A percentile compares a stretch with the other conserved stretches of the same genome.
phyloP scores from a whole-genome alignment of 139 green algal species.

The Micractinium sp. region DNA sequence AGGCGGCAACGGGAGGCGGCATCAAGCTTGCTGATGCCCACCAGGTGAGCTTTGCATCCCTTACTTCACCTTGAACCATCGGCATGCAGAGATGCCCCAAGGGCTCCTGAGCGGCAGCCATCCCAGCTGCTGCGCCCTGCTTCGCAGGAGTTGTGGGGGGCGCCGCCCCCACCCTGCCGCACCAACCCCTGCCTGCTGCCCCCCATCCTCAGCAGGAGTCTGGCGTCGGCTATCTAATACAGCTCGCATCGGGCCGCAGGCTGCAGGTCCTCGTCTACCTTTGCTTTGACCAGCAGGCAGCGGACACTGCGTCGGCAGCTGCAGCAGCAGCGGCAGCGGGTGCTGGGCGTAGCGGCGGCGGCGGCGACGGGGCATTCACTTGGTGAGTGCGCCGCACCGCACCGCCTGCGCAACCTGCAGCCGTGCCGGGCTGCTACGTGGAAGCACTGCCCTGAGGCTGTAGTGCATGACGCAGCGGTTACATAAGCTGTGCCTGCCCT shows the following conservation, averaged over 20 bases:
- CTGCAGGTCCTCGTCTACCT: conserved; percentile 51
- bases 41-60: background rate
- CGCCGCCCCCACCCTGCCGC: no score
- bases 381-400: background rate
- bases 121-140: no score
- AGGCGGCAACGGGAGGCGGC: background rate
- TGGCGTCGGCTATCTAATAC: conserved; percentile 49
- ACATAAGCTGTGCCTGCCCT: no score
- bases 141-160: no score
- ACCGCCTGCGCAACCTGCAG: no score
- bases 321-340: background rate
- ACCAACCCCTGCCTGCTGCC: background rate
- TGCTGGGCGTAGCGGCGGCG: background rate
- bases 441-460: no score
- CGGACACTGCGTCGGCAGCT: background rate
- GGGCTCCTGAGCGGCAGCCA: no score
- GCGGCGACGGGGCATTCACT: background rate
- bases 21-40: background rate
- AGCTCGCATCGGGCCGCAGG: conserved; percentile 43
- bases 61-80: no score
- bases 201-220: conserved; percentile 26
- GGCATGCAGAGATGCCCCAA: no score
- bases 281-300: background rate
- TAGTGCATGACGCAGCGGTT: no score
- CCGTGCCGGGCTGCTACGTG: no score